A percentile compares a stretch with the other conserved stretches of the same genome.
Evolutionary conservation across 352 stramenopile genomes (phyloP).

Genomic region (Aphanomyces stellatus): DNA sequence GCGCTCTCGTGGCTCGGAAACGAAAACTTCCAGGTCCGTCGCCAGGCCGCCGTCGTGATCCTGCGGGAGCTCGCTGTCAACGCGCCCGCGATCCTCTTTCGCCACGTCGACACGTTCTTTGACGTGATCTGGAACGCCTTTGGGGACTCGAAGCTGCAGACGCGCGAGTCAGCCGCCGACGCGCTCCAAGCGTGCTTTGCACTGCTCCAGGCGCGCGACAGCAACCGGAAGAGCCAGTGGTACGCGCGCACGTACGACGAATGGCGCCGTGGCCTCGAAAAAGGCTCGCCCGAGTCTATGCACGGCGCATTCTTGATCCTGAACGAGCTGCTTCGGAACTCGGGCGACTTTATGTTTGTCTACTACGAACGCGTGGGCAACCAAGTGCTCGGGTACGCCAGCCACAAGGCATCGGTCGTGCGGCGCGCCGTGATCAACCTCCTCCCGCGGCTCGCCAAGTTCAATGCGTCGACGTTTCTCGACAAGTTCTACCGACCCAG

Average conservation of each 20-base stretch:
- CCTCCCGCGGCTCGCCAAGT: conserved; percentile 79
- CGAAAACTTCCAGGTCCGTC: conserved; percentile 80
- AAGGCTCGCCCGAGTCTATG: conserved; percentile 65
- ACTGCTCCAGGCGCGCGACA: conserved; percentile 83
- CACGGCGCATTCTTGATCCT: conserved; percentile 77
- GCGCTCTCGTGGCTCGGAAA: conserved; percentile 85
- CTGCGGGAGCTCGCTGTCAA: conserved; percentile 82
- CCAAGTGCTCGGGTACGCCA: conserved; percentile 62
- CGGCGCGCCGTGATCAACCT: conserved; percentile 78
- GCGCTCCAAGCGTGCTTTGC: conserved; percentile 80
- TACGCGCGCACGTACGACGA: conserved; percentile 74
- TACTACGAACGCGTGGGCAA: conserved; percentile 67
- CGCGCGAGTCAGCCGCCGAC: conserved; percentile 71
- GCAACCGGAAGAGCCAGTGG: conserved; percentile 74
- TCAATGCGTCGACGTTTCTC: conserved; percentile 80
- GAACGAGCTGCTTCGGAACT: conserved; percentile 81
- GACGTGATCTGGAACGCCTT: conserved; percentile 87
- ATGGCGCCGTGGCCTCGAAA: conserved; percentile 57
- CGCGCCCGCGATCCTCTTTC: conserved; percentile 72
- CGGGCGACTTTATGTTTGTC: conserved; percentile 82
- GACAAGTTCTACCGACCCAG: conserved; percentile 74
- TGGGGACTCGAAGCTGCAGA: conserved; percentile 71
- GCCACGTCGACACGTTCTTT: conserved; percentile 86
- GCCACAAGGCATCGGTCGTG: conserved; percentile 72
- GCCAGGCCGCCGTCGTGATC: conserved; percentile 81